These are phyloP conservation scores for Circinella umbellata DNA, from an alignment of 371 early-diverging fungal species.

Conservation along the genomic window DNA sequence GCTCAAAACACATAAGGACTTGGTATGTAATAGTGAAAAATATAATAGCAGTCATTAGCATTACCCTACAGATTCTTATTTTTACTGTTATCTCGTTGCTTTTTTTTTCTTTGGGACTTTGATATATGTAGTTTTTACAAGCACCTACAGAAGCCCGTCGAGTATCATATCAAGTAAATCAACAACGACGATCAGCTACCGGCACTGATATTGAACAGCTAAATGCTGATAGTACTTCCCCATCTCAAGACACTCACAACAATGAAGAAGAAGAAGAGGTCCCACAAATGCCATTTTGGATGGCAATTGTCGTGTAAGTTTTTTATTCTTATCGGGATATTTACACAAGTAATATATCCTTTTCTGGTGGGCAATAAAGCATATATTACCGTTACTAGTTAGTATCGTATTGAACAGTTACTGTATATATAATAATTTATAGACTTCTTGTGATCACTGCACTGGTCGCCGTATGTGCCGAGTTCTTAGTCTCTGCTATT, in stretches of 20 bases:
- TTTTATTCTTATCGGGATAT: neutral
- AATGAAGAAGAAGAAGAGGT: slow-evolving; percentile 59
- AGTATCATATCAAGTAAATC: neutral
- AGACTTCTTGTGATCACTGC: slow-evolving; percentile 43
- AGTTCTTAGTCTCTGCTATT: slow-evolving; percentile 81
- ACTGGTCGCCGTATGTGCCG: slow-evolving; percentile 79
- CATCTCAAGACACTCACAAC: slow-evolving; percentile 9
- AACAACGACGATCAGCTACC: slow-evolving; percentile 14
- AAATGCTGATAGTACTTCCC: neutral
- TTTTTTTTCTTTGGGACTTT: neutral
- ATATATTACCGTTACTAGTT: no score
- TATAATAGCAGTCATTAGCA: neutral
- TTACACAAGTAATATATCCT: no score
- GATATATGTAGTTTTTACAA: slow-evolving; percentile 24
- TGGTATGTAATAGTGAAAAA: slow-evolving; percentile 37
- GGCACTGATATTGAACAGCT: slow-evolving; percentile 7
- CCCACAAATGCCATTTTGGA: slow-evolving; percentile 58
- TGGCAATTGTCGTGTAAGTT: slow-evolving; percentile 49
- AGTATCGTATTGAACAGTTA: no score
- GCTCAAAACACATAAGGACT: slow-evolving; percentile 71
- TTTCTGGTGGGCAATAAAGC: no score
- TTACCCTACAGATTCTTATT: neutral
- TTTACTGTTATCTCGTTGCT: neutral
- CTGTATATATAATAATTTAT: neutral
- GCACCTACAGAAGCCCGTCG: slow-evolving; percentile 26